These are phyloP conservation scores for Aspergillus aculeatus DNA, from an alignment of 2,329 filamentous ascomycete species.

Conservation along the genomic window DNA sequence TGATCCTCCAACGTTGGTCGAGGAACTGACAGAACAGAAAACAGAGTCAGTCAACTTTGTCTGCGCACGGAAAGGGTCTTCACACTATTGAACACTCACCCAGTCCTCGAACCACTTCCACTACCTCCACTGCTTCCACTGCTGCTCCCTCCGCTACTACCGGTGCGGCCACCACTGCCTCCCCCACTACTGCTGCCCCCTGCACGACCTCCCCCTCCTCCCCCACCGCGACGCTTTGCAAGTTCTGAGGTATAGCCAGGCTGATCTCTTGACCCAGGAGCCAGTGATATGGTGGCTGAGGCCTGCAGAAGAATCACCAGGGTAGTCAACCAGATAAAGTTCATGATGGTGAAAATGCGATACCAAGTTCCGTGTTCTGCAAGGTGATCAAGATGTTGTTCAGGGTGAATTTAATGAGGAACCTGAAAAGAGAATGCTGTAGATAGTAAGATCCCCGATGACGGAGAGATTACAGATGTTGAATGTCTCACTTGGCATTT, in stretches of 20 bases:
- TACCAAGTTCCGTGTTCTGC: too few relatives aligned
- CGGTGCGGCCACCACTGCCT: constrained; percentile 27
- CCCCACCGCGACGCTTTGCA: constrained; percentile 47
- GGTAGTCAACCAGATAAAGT: background rate
- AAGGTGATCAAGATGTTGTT: too few relatives aligned
- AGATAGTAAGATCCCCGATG: background rate
- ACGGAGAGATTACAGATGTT: background rate
- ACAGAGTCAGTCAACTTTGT: background rate
- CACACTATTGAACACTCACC: constrained; percentile 11
- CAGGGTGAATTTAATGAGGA: background rate
- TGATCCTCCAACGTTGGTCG: constrained; percentile 32
- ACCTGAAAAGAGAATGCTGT: background rate
- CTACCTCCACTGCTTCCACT: constrained; percentile 24
- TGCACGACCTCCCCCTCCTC: constrained; percentile 36
- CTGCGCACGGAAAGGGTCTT: too few relatives aligned
- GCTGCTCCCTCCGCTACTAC: constrained; percentile 21
- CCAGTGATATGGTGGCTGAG: background rate
- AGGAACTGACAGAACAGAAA: constrained; percentile 12
- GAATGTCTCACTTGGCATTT: too few relatives aligned
- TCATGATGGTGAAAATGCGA: background rate
- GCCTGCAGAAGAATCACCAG: background rate
- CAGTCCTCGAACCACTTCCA: constrained; percentile 21
- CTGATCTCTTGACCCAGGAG: background rate
- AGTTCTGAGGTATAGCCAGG: constrained; percentile 31
- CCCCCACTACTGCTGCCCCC: constrained; percentile 28